Evolutionary conservation across 1,139 yeast species (phyloP), one percentile per base, ranked within the genome.

Genomic region (Suhomyces bribrorum): DNA sequence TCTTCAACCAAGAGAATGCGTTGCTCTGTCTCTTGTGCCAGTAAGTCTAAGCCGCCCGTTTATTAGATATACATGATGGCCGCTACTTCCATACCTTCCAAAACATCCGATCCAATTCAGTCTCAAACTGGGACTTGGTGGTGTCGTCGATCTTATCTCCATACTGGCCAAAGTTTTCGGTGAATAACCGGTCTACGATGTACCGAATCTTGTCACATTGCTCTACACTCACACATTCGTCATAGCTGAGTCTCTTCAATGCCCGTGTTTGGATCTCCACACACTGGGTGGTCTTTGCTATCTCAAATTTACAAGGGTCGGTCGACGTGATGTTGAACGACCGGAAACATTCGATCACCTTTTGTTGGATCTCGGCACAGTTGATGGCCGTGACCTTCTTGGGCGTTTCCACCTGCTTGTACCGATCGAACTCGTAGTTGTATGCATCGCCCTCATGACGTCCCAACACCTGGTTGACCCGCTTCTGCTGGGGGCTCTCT

Each of bases 331-430:
- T 49, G 36, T 57, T 55, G 64, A 69, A 62, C 7, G 60, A 59
- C 31, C 63, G 58, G 46, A 66, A 62, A 45, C 77, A 71, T 23
- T 65, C 63, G 25, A 65, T 46, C 23, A 70, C 72, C 27, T 62
- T 54, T 29, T 62, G 57, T 42, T 69, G 75, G 14, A 72, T 47
- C 45, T 72, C 77, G 3, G 75, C 62, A 45, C 77, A 73, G 52
- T 73, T 73, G 26, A 70, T 56, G 18, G 54, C 44, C 1, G 66
- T 48, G 1, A 59, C 73, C 23, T 52, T 52, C 25, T 53, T 50
- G 2, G 53, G 43, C 22, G 52, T 55, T 38, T 68, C 64, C 17
- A 54, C 43, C 27, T 50, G 56, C 45, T 70, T 70, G 42, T 66
- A 69, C 3, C 52, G 44, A 6, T 62, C 71, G 32, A 67, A 57